Conservation (phyloP, 345 rosid species). For the Citropsis articulata region DNA sequence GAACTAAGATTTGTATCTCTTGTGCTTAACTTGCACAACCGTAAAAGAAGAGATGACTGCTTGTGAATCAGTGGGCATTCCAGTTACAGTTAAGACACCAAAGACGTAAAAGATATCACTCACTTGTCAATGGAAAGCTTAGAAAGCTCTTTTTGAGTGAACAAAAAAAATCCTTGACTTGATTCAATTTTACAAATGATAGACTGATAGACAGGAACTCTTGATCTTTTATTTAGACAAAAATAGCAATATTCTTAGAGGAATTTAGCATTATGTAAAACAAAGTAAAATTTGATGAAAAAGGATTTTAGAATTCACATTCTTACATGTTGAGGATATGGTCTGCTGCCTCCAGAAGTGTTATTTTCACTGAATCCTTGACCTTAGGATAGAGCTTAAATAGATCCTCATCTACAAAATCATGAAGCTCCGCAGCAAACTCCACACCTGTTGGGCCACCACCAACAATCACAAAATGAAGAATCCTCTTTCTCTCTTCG, state of each 20-base stretch:
- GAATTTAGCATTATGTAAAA: background rate
- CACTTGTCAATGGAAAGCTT: background rate
- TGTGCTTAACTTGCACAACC: background rate
- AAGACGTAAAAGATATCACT: background rate
- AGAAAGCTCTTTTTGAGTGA: background rate
- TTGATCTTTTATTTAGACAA: too few species aligned
- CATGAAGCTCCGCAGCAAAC: slow-evolving; percentile 96
- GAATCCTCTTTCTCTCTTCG: slow-evolving; percentile 82
- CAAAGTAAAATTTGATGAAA: background rate
- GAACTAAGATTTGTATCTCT: too few species aligned
- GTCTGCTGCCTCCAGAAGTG: slow-evolving; percentile 96
- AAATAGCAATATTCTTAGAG: too few species aligned
- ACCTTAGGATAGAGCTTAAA: slow-evolving; percentile 76
- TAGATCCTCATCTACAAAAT: slow-evolving; percentile 82
- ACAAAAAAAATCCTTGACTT: background rate
- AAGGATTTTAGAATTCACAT: background rate
- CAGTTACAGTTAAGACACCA: background rate
- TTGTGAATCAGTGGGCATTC: background rate
- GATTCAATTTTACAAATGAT: too few species aligned
- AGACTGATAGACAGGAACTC: too few species aligned
- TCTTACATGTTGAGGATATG: slow-evolving; percentile 86
- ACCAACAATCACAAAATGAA: slow-evolving; percentile 96
- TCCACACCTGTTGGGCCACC: slow-evolving; percentile 99
- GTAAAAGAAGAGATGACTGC: background rate
- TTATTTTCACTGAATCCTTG: slow-evolving; percentile 57